A percentile compares a stretch with the other conserved stretches of the same genome.
phyloP scores from a whole-genome alignment of 306 rosid species.

The Dicorynia guianensis region DNA sequence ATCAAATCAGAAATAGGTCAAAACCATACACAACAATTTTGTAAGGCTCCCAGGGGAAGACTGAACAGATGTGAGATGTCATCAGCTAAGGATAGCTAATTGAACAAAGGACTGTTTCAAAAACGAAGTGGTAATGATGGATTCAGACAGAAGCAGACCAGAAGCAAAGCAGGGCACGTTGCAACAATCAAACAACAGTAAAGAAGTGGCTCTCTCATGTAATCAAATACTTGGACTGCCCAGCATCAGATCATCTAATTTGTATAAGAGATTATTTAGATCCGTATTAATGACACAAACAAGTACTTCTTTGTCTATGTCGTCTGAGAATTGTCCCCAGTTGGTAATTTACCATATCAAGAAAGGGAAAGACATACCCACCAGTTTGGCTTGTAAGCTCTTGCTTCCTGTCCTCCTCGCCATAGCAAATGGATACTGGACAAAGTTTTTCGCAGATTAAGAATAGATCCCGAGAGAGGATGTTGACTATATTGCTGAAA shows the following conservation, averaged over 20 bases:
- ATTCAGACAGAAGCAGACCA: not conserved
- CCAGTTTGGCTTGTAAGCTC: conserved; percentile 93
- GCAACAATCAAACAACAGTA: not conserved
- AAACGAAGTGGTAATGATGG: not conserved
- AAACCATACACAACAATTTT: not conserved
- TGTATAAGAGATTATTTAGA: not conserved
- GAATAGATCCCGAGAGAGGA: conserved; percentile 31
- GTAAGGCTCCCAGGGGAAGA: not conserved
- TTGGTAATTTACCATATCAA: not conserved
- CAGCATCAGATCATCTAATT: not conserved
- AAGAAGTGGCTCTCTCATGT: not conserved
- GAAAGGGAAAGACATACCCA: conserved; percentile 76
- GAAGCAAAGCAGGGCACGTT: not conserved
- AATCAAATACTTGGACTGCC: not conserved
- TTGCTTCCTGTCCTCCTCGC: conserved; percentile 69
- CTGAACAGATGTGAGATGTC: not conserved
- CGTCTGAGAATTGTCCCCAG: too few species aligned
- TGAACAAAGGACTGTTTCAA: too few species aligned
- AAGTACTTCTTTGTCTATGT: conserved; percentile 4
- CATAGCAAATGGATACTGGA: conserved; percentile 41
- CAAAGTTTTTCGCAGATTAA: conserved; percentile 29
- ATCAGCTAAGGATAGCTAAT: too few species aligned
- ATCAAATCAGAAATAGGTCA: not conserved
- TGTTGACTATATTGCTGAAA: not conserved
- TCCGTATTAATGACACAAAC: conserved; percentile 6